A percentile compares a stretch with the other conserved stretches of the same genome.
Conservation (phyloP, 257 asterid genomes). For the Capsicum rhomboideum region DNA sequence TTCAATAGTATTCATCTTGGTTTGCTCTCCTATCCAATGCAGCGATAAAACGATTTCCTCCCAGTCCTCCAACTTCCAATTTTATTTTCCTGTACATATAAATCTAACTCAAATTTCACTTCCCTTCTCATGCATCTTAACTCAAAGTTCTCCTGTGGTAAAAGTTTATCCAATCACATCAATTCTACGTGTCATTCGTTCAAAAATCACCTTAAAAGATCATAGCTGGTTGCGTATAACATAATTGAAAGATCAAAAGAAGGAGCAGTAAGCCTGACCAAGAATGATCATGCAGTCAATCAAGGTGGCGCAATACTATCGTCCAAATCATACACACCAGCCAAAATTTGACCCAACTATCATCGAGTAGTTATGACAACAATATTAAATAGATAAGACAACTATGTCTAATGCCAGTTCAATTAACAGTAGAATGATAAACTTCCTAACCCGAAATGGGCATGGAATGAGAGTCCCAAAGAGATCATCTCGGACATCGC, state of each 20-base stretch:
- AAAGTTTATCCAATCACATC: background rate
- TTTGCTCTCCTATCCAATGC: background rate
- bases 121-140: background rate
- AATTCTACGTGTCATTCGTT: background rate
- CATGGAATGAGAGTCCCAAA: constrained; percentile 74
- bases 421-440: background rate
- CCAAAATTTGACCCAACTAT: background rate
- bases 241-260: background rate
- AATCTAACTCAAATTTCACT: background rate
- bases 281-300: background rate
- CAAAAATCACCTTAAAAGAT: background rate
- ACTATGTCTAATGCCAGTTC: background rate
- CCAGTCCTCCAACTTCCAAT: background rate
- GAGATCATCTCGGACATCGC: constrained; percentile 60
- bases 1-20: background rate
- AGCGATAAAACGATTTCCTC: background rate
- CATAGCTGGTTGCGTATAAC: background rate
- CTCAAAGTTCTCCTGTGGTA: background rate
- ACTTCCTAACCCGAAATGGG: constrained; percentile 71
- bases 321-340: background rate
- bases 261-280: background rate
- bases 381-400: background rate
- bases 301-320: background rate
- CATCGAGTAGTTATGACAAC: background rate
- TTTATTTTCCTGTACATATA: background rate